A percentile compares a stretch with the other conserved stretches of the same genome.
phyloP scores from a whole-genome alignment of 371 early-diverging fungal species.

The Mucor velutinosus region DNA sequence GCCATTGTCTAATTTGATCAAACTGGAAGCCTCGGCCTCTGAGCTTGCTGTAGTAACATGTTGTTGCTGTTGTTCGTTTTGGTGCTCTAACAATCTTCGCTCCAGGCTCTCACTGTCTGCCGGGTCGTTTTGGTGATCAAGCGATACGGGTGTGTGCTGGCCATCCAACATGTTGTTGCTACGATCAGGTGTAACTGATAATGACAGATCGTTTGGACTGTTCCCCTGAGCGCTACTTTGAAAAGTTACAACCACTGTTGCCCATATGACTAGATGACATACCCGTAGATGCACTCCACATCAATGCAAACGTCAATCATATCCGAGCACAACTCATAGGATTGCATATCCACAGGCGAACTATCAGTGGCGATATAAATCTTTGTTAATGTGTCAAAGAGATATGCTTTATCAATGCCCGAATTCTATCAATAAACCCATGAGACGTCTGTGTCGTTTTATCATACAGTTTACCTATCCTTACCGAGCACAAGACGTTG shows the following conservation, averaged over 20 bases:
- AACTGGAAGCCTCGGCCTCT: slow-evolving; percentile 49
- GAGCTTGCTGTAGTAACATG: not conserved
- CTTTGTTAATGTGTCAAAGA: slow-evolving; percentile 89
- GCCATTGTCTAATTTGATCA: slow-evolving; percentile 83
- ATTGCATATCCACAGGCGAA: slow-evolving; percentile 92
- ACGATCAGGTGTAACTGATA: slow-evolving; percentile 16
- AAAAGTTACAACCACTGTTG: not conserved
- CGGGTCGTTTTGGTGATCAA: slow-evolving; percentile 8
- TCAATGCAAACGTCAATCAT: slow-evolving; percentile 95
- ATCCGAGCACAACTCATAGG: slow-evolving; percentile 91
- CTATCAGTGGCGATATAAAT: slow-evolving; percentile 95
- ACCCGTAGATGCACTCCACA: slow-evolving; percentile 80
- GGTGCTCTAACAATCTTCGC: slow-evolving; percentile 21
- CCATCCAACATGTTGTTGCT: slow-evolving; percentile 7
- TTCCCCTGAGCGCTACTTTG: slow-evolving; percentile 32
- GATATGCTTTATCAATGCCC: slow-evolving; percentile 93
- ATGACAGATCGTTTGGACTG: slow-evolving; percentile 33
- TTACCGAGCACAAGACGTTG: slow-evolving; percentile 90
- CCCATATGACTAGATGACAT: slow-evolving; percentile 15
- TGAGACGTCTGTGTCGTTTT: not conserved
- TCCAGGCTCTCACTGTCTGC: slow-evolving; percentile 10
- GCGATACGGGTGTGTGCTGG: slow-evolving; percentile 18
- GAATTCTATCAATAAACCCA: slow-evolving; percentile 67
- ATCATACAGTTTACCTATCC: slow-evolving; percentile 1
- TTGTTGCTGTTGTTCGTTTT: slow-evolving; percentile 14